Evolutionary conservation across 2,329 filamentous ascomycete species (phyloP), one percentile per base, ranked within the genome.

Genomic region (Alternaria novae-zelandiae): DNA sequence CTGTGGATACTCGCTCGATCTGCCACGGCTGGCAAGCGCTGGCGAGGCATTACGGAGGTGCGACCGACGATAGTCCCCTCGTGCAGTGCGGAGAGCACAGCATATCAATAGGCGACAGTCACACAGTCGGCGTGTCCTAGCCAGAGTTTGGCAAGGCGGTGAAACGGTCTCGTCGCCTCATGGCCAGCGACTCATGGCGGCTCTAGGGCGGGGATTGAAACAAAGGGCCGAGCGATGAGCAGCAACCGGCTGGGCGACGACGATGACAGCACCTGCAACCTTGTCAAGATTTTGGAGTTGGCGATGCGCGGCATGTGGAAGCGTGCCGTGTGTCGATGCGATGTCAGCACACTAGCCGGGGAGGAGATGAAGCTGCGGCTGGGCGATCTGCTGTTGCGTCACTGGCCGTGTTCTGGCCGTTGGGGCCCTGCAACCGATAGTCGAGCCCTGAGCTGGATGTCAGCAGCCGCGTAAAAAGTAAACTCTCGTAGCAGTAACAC

Each of bases 41-140:
- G 43, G 43, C 28, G 25, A 49, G 47, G 25, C 17, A 49, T 50
- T 55, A 61, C 61, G 54, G 60, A 70, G 56, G 68, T 67, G 57
- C 54, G 59, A 67, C 72, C 57, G 67, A 62, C 66, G 61, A 72
- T 69, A 66, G 69, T 57, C 54, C 60, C 67, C 65, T 66, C 50
- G 63, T 71, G 70, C 61, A 45, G 73, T 70, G 68, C 59, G 59
- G 59, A 60, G 67, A 21, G 59, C 68, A 74, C 73, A 55, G 64
- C 68, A 68, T 67, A 54, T 62, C 62, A 56, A 65, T 61, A 69
- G 70, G 68, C 70, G 63, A 68, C 57, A 32, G 75, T 73, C 56
- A 65, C 65, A 74, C 73, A 64, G 51, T 47, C 54, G 66, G 65
- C 68, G 59, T 71, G 67, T 68, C 67, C 54, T 57, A 61, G 59